These are phyloP conservation scores for Alectoria sarmentosa DNA, from an alignment of 495 filamentous ascomycete species.

Conservation along the genomic window DNA sequence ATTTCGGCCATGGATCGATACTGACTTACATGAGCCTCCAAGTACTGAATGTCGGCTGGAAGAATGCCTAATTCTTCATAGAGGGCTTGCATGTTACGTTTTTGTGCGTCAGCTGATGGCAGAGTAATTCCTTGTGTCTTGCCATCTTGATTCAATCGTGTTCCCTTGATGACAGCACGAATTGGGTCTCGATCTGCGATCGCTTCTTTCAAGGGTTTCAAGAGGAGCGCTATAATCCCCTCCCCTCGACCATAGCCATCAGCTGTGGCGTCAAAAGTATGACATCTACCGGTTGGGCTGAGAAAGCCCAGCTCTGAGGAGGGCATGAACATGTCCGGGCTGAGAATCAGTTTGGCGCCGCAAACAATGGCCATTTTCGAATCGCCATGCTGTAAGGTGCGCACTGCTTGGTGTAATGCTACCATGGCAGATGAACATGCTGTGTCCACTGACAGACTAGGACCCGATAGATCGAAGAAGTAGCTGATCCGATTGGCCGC, in stretches of 20 bases:
- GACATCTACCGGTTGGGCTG: slow-evolving; percentile 34
- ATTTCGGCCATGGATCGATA: slow-evolving; percentile 29
- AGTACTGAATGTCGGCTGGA: slow-evolving; percentile 35
- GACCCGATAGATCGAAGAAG: slow-evolving; percentile 47
- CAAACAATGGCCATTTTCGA: slow-evolving; percentile 46
- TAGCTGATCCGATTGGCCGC: slow-evolving; percentile 49
- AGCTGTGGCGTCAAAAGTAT: slow-evolving; percentile 36
- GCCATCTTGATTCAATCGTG: slow-evolving; percentile 51
- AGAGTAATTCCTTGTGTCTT: slow-evolving; percentile 37
- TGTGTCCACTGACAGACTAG: slow-evolving; percentile 48
- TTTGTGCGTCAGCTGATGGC: slow-evolving; percentile 37
- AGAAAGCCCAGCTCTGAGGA: slow-evolving; percentile 30
- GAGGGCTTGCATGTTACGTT: slow-evolving; percentile 42
- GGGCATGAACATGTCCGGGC: slow-evolving; percentile 49
- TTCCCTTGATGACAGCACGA: slow-evolving; percentile 37
- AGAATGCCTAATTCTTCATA: slow-evolving; percentile 42
- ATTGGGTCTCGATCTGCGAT: slow-evolving; percentile 37
- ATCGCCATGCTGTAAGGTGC: slow-evolving; percentile 44
- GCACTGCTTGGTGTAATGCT: slow-evolving; percentile 45
- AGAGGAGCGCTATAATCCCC: slow-evolving; percentile 36
- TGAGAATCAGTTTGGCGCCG: slow-evolving; percentile 51
- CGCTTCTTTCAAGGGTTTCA: slow-evolving; percentile 38
- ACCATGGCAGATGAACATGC: slow-evolving; percentile 48
- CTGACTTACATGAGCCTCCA: slow-evolving; percentile 14
- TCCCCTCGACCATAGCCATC: slow-evolving; percentile 43